phyloP scores from a whole-genome alignment of 208 protist genomes.

The Leishmania braziliensis region DNA sequence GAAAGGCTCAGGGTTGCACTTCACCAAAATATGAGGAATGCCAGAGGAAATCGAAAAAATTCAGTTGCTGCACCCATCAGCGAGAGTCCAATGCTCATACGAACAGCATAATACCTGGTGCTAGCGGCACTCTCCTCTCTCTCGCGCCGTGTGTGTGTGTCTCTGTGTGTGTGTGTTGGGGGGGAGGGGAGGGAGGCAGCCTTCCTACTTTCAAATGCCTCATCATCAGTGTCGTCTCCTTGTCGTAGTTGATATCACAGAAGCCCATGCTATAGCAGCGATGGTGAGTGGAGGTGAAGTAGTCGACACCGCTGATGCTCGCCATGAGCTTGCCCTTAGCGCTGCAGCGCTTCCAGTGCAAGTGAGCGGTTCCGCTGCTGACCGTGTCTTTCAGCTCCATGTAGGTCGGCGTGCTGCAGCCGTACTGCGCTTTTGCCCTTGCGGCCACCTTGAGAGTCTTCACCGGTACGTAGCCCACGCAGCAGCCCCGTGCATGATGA shows the following conservation, averaged over 20 bases:
- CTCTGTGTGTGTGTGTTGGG: neutral
- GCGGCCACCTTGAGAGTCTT: slow-evolving; percentile 24
- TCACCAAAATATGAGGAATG: neutral
- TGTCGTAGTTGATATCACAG: slow-evolving; percentile 70
- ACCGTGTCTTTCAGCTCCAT: slow-evolving; percentile 83
- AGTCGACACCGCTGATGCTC: slow-evolving; percentile 22
- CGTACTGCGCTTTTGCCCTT: slow-evolving; percentile 57
- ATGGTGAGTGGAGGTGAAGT: slow-evolving; percentile 75
- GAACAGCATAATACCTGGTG: neutral
- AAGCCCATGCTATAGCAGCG: slow-evolving; percentile 66
- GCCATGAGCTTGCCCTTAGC: slow-evolving; percentile 85
- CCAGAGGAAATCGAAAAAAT: neutral
- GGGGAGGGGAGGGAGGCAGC: neutral
- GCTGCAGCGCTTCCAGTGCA: slow-evolving; percentile 89
- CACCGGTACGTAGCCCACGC: slow-evolving; percentile 10
- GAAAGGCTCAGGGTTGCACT: neutral
- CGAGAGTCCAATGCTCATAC: neutral
- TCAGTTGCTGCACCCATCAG: neutral
- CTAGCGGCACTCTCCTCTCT: neutral
- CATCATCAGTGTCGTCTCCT: slow-evolving; percentile 20
- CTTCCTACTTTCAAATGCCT: too few species aligned
- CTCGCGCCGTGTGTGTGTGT: neutral
- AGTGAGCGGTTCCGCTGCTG: slow-evolving; percentile 39
- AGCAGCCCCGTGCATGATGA: slow-evolving; percentile 82
- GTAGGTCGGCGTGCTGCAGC: slow-evolving; percentile 43